Evolutionary conservation across 2,329 filamentous ascomycete genomes (phyloP), one percentile per base, ranked within the genome.

Genomic region (Cytospora mali): DNA sequence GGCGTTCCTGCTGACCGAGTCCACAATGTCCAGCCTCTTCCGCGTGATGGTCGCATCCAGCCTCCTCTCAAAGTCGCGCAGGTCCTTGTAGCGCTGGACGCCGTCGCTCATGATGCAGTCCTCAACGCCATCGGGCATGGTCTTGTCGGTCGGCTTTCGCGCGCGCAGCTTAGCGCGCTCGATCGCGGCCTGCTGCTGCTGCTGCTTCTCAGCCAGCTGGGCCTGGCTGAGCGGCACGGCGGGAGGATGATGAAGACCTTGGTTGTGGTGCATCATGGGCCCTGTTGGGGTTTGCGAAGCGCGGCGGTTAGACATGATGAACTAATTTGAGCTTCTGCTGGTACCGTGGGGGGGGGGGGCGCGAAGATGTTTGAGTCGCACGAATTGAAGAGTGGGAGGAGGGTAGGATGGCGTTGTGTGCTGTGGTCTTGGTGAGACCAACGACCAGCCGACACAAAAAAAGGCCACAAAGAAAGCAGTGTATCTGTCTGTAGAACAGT

Each of bases 31-130:
- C 66, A 99, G 79, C 66, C 93, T 85, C 80, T 99, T 99, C 72
- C 94, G 88, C 75, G 95, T 93, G 83, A 97, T 96, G 21, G 92
- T 91, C 48, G 94, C 91, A 79, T 99, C 95, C 61, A 99, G 81
- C 59, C 88, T 86, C 72, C 92, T 88, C 82, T 99, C 95, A 63
- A 96, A 81, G 68, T 96, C 93, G 72, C 92, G 87, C 73, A 99
- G 78, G 62, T 90, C 87, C 72, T 88, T 88, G 79, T 99, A 99
- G 69, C 92, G 85, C 72, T 88, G 82, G 51, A 90, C 92, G 46
- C 90, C 89, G 74, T 96, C 91, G 66, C 91, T 92, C 67, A 96
- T 87, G 65, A 92, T 86, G 67, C 90, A 85, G 54, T 92, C 88
- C 69, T 96, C 93, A 51, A 97, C 84, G 61, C 92, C 93, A 67